Evolutionary conservation across 2,329 filamentous ascomycete genomes (phyloP).

Genomic region (Talaromyces sp.): DNA sequence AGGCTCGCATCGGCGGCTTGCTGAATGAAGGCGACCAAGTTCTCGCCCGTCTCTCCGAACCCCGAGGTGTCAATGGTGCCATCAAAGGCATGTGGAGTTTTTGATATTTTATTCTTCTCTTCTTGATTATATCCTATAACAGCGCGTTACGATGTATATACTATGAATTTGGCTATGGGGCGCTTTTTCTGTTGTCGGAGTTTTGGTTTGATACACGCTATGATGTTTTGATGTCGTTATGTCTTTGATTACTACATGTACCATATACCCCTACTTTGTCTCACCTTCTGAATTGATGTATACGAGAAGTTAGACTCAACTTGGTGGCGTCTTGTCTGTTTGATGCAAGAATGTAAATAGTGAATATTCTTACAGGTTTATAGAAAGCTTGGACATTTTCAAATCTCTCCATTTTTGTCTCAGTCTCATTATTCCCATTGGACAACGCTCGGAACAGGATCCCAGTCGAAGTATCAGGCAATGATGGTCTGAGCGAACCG

Average conservation of each 20-base stretch:
- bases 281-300: neutral
- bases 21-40: slow-evolving; percentile 30
- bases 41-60: slow-evolving; percentile 24
- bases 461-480: neutral
- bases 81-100: slow-evolving; percentile 22
- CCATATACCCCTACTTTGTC: slow-evolving; percentile 6
- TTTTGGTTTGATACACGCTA: slow-evolving; percentile 14
- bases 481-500: neutral
- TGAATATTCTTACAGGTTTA: neutral
- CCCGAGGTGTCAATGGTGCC: slow-evolving; percentile 9
- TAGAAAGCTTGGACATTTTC: neutral
- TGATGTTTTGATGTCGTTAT: neutral
- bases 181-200: slow-evolving; percentile 14
- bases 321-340: neutral
- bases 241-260: neutral
- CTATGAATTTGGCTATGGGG: neutral
- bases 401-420: neutral
- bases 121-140: neutral
- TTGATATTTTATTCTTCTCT: slow-evolving; percentile 5
- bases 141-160: slow-evolving; percentile 6
- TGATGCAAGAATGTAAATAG: neutral
- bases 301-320: neutral
- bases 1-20: slow-evolving; percentile 24
- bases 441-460: neutral
- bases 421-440: neutral